Evolutionary conservation across 2,329 filamentous ascomycete genomes (phyloP).

Genomic region (Sclerotinia glacialis): DNA sequence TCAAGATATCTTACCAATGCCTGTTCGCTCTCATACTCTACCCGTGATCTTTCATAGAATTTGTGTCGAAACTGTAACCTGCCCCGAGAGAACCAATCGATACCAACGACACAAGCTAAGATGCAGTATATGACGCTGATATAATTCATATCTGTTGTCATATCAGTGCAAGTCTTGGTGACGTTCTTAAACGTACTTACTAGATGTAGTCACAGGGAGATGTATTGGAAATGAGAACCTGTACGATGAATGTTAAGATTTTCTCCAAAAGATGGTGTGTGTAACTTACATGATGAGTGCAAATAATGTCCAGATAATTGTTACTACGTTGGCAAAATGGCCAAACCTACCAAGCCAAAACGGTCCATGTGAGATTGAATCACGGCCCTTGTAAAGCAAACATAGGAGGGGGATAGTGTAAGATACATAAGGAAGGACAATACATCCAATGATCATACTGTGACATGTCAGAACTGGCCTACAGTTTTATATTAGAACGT

Average conservation of each 20-base stretch:
- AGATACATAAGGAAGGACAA: conserved; percentile 19
- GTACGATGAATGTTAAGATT: neutral
- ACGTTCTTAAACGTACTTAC: conserved; percentile 2
- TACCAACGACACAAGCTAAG: neutral
- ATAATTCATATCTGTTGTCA: conserved; percentile 19
- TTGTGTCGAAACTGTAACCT: conserved; percentile 17
- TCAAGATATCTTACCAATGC: conserved; percentile 9
- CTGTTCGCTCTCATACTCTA: conserved; percentile 5
- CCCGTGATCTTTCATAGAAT: neutral
- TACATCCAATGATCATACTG: conserved; percentile 21
- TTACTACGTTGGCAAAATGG: conserved; percentile 57
- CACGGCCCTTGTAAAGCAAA: conserved; percentile 42
- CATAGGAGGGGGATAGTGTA: conserved; percentile 31
- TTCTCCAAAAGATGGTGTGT: neutral
- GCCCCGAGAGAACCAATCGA: conserved; percentile 17
- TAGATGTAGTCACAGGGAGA: conserved; percentile 15
- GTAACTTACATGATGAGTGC: conserved; percentile 54
- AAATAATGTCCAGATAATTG: conserved; percentile 54
- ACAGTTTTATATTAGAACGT: neutral
- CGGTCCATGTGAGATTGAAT: conserved; percentile 56
- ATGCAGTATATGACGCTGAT: conserved; percentile 19
- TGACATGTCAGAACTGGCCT: neutral
- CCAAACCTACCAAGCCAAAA: conserved; percentile 59
- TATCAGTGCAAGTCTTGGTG: neutral
- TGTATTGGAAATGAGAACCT: conserved; percentile 21